Conservation (phyloP, 2,329 filamentous ascomycete species). For the Curvularia verruculosa region DNA sequence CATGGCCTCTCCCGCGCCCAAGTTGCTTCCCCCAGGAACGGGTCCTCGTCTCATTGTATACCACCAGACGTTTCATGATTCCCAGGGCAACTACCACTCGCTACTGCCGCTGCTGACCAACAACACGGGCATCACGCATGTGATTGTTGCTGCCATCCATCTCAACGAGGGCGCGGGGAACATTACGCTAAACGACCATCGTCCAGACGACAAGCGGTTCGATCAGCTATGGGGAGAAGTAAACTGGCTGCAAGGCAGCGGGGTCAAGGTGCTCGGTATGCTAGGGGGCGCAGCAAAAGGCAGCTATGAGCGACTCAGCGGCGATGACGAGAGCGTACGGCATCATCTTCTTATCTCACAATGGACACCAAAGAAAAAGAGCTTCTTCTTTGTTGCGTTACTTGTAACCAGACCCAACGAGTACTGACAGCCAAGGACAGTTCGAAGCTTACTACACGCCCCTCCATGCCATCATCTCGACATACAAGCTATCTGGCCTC, state of each 20-base stretch:
- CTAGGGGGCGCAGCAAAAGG: conserved; percentile 83
- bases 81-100: conserved; percentile 62
- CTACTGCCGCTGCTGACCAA: conserved; percentile 66
- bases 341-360: not conserved
- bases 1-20: conserved; percentile 40
- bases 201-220: conserved; percentile 70
- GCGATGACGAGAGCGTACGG: conserved; percentile 42
- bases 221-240: conserved; percentile 80
- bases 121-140: conserved; percentile 72
- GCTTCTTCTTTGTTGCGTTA: too few relatives aligned
- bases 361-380: too few relatives aligned
- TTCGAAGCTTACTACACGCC: conserved; percentile 79
- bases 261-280: conserved; percentile 84
- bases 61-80: conserved; percentile 68
- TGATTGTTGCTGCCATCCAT: conserved; percentile 87
- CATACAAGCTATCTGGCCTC: conserved; percentile 53
- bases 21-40: conserved; percentile 44
- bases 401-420: too few relatives aligned
- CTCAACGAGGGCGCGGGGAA: conserved; percentile 71
- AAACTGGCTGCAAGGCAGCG: conserved; percentile 70
- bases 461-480: conserved; percentile 67
- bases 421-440: conserved; percentile 29
- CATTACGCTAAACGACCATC: conserved; percentile 81
- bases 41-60: conserved; percentile 61
- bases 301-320: conserved; percentile 62